A percentile compares a stretch with the other conserved stretches of the same genome.
phyloP scores from a whole-genome alignment of 2,329 filamentous ascomycete species.

The Emergomyces orientalis region DNA sequence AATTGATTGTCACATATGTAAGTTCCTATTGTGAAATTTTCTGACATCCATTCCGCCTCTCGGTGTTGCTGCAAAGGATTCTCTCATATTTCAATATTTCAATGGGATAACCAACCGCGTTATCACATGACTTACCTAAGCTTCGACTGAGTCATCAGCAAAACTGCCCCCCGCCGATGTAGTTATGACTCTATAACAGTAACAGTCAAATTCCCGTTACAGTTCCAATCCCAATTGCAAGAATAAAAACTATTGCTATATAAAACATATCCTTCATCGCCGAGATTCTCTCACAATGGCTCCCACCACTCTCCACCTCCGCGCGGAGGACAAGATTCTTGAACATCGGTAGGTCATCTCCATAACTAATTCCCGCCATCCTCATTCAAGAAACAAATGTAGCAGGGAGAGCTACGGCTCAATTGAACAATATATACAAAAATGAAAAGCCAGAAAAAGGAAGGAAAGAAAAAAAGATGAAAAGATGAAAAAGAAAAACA shows the following conservation, averaged over 20 bases:
- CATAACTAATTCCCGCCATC: background rate
- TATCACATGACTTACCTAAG: background rate
- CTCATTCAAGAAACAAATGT: background rate
- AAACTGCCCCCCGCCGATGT: background rate
- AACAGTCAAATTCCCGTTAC: background rate
- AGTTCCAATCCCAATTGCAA: conserved; percentile 4
- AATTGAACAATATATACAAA: conserved; percentile 4
- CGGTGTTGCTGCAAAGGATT: too few relatives aligned
- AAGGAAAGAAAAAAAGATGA: background rate
- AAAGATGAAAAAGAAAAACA: background rate
- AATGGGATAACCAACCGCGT: too few relatives aligned
- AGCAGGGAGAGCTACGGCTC: background rate
- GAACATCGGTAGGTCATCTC: conserved; percentile 15
- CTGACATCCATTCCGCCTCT: too few relatives aligned
- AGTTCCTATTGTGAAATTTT: background rate
- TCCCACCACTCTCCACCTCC: conserved; percentile 16
- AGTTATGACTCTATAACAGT: background rate
- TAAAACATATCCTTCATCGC: background rate
- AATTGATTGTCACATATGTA: background rate
- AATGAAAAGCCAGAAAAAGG: background rate
- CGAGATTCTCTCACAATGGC: conserved; percentile 6
- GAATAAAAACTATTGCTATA: background rate
- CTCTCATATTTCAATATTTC: too few relatives aligned
- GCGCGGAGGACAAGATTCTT: conserved; percentile 19
- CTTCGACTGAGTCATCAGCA: background rate